These are phyloP conservation scores for Cucumis variabilis DNA, from an alignment of 331 rosid genomes.

Conservation along the genomic window DNA sequence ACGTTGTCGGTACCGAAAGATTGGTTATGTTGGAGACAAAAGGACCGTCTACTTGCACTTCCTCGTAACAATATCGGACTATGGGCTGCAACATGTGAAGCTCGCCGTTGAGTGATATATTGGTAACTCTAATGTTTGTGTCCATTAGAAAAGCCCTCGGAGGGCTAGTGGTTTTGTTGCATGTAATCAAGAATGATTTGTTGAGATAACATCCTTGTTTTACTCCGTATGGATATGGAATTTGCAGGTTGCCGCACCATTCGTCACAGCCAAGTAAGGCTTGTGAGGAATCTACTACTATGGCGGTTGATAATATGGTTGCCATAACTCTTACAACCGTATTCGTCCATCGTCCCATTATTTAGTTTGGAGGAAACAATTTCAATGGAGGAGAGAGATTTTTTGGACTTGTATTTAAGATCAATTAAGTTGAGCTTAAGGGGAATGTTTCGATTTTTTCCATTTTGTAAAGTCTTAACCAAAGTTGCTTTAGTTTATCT, in stretches of 20 bases:
- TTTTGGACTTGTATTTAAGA: too few relatives aligned
- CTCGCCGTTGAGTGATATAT: conserved; percentile 32
- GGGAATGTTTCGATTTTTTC: too few relatives aligned
- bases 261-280: conserved; percentile 5
- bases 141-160: background rate
- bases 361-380: too few relatives aligned
- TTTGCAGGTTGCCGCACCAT: conserved; percentile 28
- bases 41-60: background rate
- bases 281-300: background rate
- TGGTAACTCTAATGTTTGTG: background rate
- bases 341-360: too few relatives aligned
- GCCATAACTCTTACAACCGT: too few relatives aligned
- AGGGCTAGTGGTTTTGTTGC: background rate
- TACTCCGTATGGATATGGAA: conserved; percentile 43
- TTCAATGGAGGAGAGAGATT: too few relatives aligned
- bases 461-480: too few relatives aligned
- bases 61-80: background rate
- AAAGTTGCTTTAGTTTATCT: too few relatives aligned
- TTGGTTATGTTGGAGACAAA: rapidly evolving
- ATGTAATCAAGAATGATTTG: background rate
- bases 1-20: background rate
- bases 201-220: conserved; percentile 14
- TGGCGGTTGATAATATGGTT: background rate
- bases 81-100: background rate
- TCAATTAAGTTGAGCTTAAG: too few relatives aligned